Percentiles rank a stretch among this genome's conserved stretches.
phyloP scores from a whole-genome alignment of 2,329 filamentous ascomycete genomes.

The Alternaria novae-zelandiae region DNA sequence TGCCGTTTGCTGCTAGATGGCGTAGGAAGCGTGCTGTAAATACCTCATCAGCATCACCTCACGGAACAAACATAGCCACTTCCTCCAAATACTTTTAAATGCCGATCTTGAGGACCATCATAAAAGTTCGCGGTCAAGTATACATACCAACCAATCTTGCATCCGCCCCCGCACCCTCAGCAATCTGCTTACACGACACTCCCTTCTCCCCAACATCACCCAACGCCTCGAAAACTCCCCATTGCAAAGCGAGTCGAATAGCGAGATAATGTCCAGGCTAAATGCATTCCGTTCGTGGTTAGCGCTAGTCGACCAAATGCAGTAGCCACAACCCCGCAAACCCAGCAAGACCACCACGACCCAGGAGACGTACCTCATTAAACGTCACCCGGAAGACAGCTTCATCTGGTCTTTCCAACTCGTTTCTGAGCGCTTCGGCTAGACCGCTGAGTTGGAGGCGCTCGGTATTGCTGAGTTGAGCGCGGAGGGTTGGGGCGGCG shows the following conservation, averaged over 20 bases:
- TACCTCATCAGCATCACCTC: neutral
- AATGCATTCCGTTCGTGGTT: neutral
- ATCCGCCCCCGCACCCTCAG: neutral
- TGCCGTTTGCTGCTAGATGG: slow-evolving; percentile 14
- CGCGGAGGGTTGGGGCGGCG: slow-evolving; percentile 1
- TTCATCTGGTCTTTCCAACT: neutral
- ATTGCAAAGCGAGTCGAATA: slow-evolving; percentile 16
- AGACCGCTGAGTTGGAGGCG: slow-evolving; percentile 13
- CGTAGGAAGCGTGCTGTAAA: slow-evolving; percentile 3
- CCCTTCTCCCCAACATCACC: slow-evolving; percentile 4
- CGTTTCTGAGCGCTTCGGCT: slow-evolving; percentile 7
- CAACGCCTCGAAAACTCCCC: slow-evolving; percentile 12
- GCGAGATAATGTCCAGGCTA: slow-evolving; percentile 15
- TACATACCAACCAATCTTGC: neutral
- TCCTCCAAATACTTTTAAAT: rapidly evolving
- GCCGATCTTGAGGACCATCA: neutral
- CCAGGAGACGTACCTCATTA: neutral
- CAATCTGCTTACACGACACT: neutral
- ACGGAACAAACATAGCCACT: neutral
- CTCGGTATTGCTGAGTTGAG: slow-evolving; percentile 9
- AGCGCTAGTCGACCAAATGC: neutral
- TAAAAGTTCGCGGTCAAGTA: neutral
- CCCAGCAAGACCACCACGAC: neutral
- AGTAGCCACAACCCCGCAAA: neutral
- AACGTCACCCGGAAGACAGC: neutral